phyloP scores from a whole-genome alignment of 2,329 filamentous ascomycete genomes.

The Pestalotiopsis sp. region DNA sequence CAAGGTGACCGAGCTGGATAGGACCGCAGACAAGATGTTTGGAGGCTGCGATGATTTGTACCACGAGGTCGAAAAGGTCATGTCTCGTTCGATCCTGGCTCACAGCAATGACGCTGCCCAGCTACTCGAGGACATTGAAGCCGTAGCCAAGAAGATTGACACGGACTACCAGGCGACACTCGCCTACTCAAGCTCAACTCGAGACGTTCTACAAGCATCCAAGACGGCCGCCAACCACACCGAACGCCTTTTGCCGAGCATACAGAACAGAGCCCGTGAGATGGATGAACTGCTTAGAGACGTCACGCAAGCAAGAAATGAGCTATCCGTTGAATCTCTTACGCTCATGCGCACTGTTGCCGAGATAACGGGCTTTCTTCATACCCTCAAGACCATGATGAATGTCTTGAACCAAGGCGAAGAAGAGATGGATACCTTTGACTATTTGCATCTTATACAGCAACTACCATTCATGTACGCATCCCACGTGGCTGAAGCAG shows the following conservation, averaged over 20 bases:
- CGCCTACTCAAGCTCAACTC: slow-evolving; percentile 65
- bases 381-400: slow-evolving; percentile 72
- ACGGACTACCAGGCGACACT: slow-evolving; percentile 82
- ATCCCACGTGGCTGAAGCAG: slow-evolving; percentile 82
- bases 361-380: slow-evolving; percentile 74
- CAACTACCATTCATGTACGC: slow-evolving; percentile 89
- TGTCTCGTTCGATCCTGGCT: slow-evolving; percentile 54
- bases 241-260: slow-evolving; percentile 60
- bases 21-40: slow-evolving; percentile 61
- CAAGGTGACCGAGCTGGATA: slow-evolving; percentile 64
- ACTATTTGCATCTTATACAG: slow-evolving; percentile 77
- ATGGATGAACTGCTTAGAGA: slow-evolving; percentile 64
- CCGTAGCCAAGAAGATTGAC: slow-evolving; percentile 82
- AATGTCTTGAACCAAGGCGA: slow-evolving; percentile 71
- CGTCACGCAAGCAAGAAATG: slow-evolving; percentile 68
- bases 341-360: slow-evolving; percentile 83
- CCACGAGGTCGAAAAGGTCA: slow-evolving; percentile 63
- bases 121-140: slow-evolving; percentile 82
- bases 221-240: slow-evolving; percentile 67
- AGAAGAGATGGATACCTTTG: slow-evolving; percentile 76
- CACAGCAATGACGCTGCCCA: slow-evolving; percentile 67
- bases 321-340: slow-evolving; percentile 65
- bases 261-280: slow-evolving; percentile 58
- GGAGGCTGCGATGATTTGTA: slow-evolving; percentile 63
- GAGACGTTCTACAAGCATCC: slow-evolving; percentile 62